Evolutionary conservation across 495 filamentous ascomycete species (phyloP).

Genomic region (Trypethelium eluteriae): DNA sequence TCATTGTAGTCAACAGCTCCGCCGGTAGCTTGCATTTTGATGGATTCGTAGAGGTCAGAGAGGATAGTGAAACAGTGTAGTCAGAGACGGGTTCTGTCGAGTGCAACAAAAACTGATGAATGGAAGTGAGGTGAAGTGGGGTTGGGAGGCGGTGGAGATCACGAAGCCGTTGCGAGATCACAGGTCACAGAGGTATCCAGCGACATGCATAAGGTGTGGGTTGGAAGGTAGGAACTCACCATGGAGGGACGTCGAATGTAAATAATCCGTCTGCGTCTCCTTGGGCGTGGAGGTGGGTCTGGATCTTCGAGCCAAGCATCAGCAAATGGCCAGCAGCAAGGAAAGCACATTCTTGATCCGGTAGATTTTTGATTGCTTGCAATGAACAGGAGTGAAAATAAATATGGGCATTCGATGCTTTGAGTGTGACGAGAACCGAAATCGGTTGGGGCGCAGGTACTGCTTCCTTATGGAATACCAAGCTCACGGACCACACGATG

Average conservation of each 20-base stretch:
- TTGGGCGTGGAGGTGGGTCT: background rate
- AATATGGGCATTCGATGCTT: too few relatives aligned
- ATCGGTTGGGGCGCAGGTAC: too few relatives aligned
- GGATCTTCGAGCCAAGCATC: constrained; percentile 12
- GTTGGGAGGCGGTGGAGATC: background rate
- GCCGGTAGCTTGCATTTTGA: constrained; percentile 3
- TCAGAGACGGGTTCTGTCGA: background rate
- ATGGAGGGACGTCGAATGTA: background rate
- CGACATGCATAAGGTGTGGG: background rate
- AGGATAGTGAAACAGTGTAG: background rate
- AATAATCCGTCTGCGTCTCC: background rate
- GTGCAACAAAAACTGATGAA: background rate
- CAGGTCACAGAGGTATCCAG: background rate
- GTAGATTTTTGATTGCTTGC: too few relatives aligned
- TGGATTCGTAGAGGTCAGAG: background rate
- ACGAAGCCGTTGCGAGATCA: background rate
- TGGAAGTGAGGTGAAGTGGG: background rate
- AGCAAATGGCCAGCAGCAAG: constrained; percentile 14
- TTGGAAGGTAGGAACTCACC: background rate
- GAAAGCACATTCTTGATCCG: constrained; percentile 9
- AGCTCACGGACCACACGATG: too few relatives aligned
- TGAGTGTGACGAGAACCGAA: too few relatives aligned
- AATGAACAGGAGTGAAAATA: too few relatives aligned
- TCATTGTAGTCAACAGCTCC: background rate
- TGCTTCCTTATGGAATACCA: too few relatives aligned